Evolutionary conservation across 2,329 filamentous ascomycete species (phyloP).

Genomic region (Aureobasidium sp.): DNA sequence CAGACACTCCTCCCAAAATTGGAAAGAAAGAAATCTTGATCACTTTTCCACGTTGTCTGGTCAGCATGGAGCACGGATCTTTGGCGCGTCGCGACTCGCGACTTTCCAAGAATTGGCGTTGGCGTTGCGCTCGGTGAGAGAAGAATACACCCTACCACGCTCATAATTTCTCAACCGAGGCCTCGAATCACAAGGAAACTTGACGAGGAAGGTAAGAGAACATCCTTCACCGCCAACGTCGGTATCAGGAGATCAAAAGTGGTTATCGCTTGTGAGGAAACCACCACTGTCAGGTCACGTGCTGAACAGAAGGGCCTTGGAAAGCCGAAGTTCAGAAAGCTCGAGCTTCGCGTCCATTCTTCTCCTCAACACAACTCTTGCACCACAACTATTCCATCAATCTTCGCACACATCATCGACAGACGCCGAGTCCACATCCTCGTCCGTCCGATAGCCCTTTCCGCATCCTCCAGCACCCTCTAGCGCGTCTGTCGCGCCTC

Average conservation of each 20-base stretch:
- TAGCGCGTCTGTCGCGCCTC: conserved; percentile 8
- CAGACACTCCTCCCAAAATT: background rate
- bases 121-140: background rate
- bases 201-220: background rate
- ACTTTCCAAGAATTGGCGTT: background rate
- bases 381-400: conserved; percentile 11
- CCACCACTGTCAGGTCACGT: conserved; percentile 5
- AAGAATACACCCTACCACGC: background rate
- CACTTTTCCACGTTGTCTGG: background rate
- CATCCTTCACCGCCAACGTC: background rate
- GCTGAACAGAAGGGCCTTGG: background rate
- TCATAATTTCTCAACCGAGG: background rate
- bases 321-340: conserved; percentile 6
- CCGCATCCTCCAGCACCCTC: background rate
- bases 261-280: background rate
- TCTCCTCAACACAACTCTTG: conserved; percentile 8
- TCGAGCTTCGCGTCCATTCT: conserved; percentile 8
- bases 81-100: conserved; percentile 5
- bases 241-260: background rate
- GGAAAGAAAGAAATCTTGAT: background rate
- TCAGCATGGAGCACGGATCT: conserved; percentile 4
- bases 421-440: background rate
- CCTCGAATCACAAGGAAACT: background rate
- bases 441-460: background rate
- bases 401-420: background rate